phyloP scores from a whole-genome alignment of 306 rosid species.

The Sindora glabra region DNA sequence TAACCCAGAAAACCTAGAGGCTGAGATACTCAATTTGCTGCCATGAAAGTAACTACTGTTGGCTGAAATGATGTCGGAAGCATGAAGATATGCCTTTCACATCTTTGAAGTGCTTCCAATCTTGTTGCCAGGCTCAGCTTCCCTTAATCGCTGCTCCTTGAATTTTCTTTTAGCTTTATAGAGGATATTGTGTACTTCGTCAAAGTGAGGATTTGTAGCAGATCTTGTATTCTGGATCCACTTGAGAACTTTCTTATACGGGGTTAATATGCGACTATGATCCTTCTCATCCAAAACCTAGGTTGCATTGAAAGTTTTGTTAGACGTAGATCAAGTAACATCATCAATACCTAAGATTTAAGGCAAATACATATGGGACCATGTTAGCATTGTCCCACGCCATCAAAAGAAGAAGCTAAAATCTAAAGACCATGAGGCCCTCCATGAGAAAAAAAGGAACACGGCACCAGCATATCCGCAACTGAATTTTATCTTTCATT shows the following conservation, averaged over 20 bases:
- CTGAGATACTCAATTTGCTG: too few species aligned
- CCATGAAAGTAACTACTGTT: too few species aligned
- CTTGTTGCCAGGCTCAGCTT: constrained; percentile 14
- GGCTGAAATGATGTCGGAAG: too few species aligned
- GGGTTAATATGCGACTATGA: constrained; percentile 49
- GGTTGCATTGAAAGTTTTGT: not conserved
- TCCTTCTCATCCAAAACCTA: constrained; percentile 74
- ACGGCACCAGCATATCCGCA: too few species aligned
- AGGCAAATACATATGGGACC: too few species aligned
- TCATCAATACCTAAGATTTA: not conserved
- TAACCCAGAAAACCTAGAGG: too few species aligned
- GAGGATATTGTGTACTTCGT: constrained; percentile 57
- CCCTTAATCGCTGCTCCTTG: constrained; percentile 38
- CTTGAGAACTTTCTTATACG: constrained; percentile 62
- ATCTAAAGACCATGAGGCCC: too few species aligned
- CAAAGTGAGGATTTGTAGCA: constrained; percentile 71
- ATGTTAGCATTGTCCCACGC: too few species aligned
- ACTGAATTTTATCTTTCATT: too few species aligned
- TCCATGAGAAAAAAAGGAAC: not conserved
- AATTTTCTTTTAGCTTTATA: constrained; percentile 44
- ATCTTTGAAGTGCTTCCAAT: constrained; percentile 21
- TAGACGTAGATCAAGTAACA: not conserved
- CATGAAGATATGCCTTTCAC: constrained; percentile 14
- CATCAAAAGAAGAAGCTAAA: too few species aligned
- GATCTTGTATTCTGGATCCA: constrained; percentile 73